phyloP scores from a whole-genome alignment of 257 asterid species.

The Orobanche coerulescens region DNA sequence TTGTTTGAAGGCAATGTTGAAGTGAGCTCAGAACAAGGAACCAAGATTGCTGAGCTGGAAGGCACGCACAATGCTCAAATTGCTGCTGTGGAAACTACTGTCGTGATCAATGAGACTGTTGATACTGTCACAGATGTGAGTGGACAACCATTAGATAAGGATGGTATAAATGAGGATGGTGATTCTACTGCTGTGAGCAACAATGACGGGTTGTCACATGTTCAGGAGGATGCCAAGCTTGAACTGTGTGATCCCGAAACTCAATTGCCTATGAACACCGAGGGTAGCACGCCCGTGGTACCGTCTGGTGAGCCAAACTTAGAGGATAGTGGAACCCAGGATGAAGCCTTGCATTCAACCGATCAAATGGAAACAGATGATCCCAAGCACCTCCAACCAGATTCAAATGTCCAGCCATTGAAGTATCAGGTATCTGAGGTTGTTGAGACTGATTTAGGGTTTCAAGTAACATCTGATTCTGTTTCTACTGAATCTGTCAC shows the following conservation, averaged over 20 bases:
- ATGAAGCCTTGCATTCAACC: constrained; percentile 29
- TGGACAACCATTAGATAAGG: too few relatives aligned
- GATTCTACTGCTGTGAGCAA: constrained; percentile 1
- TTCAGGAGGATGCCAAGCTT: constrained; percentile 22
- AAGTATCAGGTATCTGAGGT: constrained; percentile 75
- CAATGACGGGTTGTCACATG: constrained; percentile 14
- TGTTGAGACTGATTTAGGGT: constrained; percentile 51
- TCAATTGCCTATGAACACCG: constrained; percentile 18
- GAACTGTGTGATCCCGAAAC: constrained; percentile 20
- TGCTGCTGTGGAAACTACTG: constrained; percentile 30
- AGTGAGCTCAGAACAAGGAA: constrained; percentile 26
- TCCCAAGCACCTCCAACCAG: constrained; percentile 24
- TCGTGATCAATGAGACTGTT: constrained; percentile 20
- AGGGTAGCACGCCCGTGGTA: constrained; percentile 17
- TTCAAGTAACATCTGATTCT: constrained; percentile 67
- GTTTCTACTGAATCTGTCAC: constrained; percentile 62
- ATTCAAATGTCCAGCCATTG: constrained; percentile 33
- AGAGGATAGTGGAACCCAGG: constrained; percentile 23
- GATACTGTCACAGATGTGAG: constrained; percentile 32
- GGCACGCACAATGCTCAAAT: constrained; percentile 26
- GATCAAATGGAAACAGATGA: constrained; percentile 36
- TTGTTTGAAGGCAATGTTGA: constrained; percentile 26
- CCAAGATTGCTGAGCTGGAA: constrained; percentile 23
- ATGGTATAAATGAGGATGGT: constrained; percentile 11
- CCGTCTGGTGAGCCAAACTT: constrained; percentile 23